These are phyloP conservation scores for Pseudocercospora crystallina DNA, from an alignment of 2,329 filamentous ascomycete genomes.

Conservation along the genomic window DNA sequence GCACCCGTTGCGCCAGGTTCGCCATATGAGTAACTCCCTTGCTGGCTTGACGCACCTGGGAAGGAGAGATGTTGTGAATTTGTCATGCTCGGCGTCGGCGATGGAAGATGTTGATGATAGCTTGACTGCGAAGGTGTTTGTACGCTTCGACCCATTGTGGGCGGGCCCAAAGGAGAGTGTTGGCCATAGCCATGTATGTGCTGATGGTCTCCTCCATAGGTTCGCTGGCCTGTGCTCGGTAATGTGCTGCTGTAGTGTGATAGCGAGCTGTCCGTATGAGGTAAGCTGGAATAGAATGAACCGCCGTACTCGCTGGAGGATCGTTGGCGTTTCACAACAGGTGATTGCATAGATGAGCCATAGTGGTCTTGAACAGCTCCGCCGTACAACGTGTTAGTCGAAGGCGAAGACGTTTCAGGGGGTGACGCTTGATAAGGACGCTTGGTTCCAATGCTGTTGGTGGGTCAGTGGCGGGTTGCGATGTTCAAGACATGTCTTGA, in stretches of 20 bases:
- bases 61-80: conserved; percentile 18
- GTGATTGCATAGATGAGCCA: conserved; percentile 16
- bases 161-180: conserved; percentile 15
- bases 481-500: not conserved
- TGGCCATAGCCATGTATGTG: conserved; percentile 17
- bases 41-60: conserved; percentile 12
- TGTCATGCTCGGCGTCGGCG: conserved; percentile 16
- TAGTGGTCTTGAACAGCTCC: conserved; percentile 24
- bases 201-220: conserved; percentile 12
- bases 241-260: conserved; percentile 18
- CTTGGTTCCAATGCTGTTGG: conserved; percentile 20
- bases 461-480: not conserved
- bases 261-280: conserved; percentile 12
- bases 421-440: conserved; percentile 22
- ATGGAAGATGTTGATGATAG: conserved; percentile 12
- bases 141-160: conserved; percentile 14
- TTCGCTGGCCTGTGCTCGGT: conserved; percentile 18
- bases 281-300: conserved; percentile 18
- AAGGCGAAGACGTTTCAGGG: conserved; percentile 21
- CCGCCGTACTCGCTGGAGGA: conserved; percentile 28
- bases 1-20: conserved; percentile 19
- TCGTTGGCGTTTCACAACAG: conserved; percentile 27
- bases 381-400: conserved; percentile 13
- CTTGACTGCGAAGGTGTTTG: conserved; percentile 14
- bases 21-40: conserved; percentile 9